Percentiles rank a stretch among this genome's conserved stretches.
Evolutionary conservation across 352 stramenopile species (phyloP).

Genomic region (Blastocystis sp.): DNA sequence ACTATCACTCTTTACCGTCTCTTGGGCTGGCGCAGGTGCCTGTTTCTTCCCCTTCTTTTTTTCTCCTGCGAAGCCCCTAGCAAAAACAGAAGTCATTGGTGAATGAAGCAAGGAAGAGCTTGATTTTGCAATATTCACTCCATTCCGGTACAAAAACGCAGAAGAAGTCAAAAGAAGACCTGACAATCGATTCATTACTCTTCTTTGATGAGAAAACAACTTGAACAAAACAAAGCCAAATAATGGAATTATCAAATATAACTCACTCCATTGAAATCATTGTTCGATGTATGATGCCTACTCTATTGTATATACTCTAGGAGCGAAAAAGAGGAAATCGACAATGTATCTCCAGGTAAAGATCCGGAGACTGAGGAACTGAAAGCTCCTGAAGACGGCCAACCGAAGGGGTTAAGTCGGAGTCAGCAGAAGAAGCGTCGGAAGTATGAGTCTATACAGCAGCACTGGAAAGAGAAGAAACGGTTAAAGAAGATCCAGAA

Average conservation of each 20-base stretch:
- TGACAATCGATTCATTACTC: not conserved
- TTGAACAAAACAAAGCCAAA: not conserved
- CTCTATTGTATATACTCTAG: not conserved
- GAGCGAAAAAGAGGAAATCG: not conserved
- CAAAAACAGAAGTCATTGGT: not conserved
- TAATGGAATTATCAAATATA: not conserved
- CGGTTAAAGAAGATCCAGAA: constrained; percentile 78
- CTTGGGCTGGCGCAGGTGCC: not conserved
- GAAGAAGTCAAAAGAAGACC: not conserved
- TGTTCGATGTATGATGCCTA: too few species aligned
- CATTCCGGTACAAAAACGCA: not conserved
- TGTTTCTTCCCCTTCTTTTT: constrained; percentile 61
- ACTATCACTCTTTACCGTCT: constrained; percentile 28
- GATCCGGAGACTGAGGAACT: not conserved
- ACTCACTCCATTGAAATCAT: too few species aligned
- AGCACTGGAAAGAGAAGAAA: constrained; percentile 75
- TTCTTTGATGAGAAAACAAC: not conserved
- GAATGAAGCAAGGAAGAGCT: not conserved
- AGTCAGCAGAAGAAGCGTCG: constrained; percentile 63
- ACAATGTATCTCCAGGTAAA: not conserved
- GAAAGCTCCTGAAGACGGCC: not conserved
- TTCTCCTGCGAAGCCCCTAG: constrained; percentile 32
- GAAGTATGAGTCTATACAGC: constrained; percentile 70
- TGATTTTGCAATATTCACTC: not conserved
- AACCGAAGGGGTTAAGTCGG: not conserved